Percentiles rank a stretch among this genome's conserved stretches.
Conservation (phyloP, 768 basidiomycete species). For the Naganishia randhawae region DNA sequence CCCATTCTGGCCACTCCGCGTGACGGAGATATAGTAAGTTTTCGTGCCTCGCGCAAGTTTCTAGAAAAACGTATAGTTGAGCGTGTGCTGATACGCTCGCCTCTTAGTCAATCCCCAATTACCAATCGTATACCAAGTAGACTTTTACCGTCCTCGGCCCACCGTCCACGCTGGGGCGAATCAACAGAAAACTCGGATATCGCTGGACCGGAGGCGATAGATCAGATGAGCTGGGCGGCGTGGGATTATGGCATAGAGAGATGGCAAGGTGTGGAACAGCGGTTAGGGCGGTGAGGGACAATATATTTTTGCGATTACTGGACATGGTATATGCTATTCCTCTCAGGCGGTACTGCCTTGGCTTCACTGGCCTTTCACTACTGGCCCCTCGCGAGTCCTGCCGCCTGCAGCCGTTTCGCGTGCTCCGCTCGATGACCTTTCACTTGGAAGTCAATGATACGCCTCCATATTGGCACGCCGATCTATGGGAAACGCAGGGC, state of each 20-base stretch:
- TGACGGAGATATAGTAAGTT: conserved; percentile 18
- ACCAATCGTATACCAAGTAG: background rate
- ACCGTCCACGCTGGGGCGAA: background rate
- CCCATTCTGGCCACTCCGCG: conserved; percentile 17
- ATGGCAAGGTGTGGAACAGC: conserved; percentile 15
- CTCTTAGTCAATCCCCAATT: conserved; percentile 7
- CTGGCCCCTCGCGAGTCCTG: background rate
- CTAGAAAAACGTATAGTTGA: too few species aligned
- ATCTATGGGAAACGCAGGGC: conserved; percentile 40
- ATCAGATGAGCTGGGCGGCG: background rate
- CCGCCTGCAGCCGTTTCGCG: conserved; percentile 25
- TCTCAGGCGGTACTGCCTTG: background rate
- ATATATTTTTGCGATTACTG: background rate
- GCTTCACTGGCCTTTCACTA: background rate
- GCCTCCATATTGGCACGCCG: conserved; percentile 49
- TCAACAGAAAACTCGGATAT: background rate
- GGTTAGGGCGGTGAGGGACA: background rate
- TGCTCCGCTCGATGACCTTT: conserved; percentile 32
- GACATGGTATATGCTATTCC: background rate
- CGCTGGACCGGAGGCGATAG: background rate
- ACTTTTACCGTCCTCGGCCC: background rate
- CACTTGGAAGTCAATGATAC: conserved; percentile 40
- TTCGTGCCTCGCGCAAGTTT: too few species aligned
- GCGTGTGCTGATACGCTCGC: background rate
- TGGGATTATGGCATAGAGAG: conserved; percentile 5